Evolutionary conservation across 148 eudicot genomes (phyloP).

Genomic region (Amaranthus cruentus): DNA sequence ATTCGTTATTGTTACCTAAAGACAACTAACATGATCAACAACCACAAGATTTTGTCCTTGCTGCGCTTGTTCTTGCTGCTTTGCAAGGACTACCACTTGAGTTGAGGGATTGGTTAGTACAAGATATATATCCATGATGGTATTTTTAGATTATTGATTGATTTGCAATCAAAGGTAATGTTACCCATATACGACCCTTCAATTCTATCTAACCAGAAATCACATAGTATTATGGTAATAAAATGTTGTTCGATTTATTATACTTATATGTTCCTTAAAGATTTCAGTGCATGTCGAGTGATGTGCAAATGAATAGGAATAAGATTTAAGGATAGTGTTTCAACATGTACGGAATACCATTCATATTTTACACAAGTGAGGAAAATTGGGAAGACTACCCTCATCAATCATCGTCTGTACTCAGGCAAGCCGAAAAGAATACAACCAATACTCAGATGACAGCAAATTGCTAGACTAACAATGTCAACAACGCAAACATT

Average conservation of each 20-base stretch:
- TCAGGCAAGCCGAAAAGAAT: conserved; percentile 1
- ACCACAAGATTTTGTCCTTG: conserved; percentile 10
- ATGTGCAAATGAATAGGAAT: not conserved
- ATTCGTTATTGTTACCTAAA: not conserved
- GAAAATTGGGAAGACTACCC: not conserved
- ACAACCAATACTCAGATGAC: conserved; percentile 15
- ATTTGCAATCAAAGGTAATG: too few species aligned
- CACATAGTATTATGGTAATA: too few species aligned
- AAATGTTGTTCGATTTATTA: too few species aligned
- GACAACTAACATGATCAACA: conserved; percentile 9
- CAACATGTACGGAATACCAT: not conserved
- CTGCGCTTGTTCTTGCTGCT: not conserved
- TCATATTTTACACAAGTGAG: not conserved
- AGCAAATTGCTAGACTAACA: conserved; percentile 21
- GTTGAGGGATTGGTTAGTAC: too few species aligned
- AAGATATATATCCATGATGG: too few species aligned
- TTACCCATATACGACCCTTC: too few species aligned
- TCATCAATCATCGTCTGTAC: conserved; percentile 4
- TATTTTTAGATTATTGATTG: too few species aligned
- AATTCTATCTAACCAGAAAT: too few species aligned
- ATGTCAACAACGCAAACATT: conserved; percentile 21
- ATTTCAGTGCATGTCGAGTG: too few species aligned
- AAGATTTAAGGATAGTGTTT: not conserved
- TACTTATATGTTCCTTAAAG: too few species aligned
- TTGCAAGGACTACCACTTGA: not conserved